Base-by-base conservation (phyloP, 371 early-diverging fungal species). In the Phascolomyces articulosus region DNA sequence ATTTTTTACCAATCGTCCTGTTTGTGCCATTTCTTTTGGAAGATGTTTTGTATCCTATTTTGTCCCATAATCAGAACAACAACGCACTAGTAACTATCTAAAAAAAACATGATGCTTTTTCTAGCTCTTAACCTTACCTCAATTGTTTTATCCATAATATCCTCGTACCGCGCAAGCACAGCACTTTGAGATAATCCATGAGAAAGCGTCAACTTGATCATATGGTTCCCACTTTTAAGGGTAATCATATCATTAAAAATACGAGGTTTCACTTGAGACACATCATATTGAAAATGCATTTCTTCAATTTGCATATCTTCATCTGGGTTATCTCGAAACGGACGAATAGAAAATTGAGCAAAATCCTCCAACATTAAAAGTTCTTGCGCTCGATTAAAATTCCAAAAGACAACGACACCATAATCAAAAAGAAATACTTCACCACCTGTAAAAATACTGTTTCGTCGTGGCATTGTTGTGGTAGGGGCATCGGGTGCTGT, bases 341-440 rank as follows among this genome's bases (percentile, higher is more conserved):
- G 72, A 21, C 71, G 72, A 34, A 79, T 66, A 0, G 72, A 78
- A 59, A 88, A 83, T 53, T 83, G 73, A 40, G 80, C 68, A n/a
- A 95, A 69, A 57, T 93, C 90, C n/a, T 81, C 79, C 62, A 97
- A 71, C 68, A 96, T 85, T 63, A 84, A 72, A 24, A 82, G 62
- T 72, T 97, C 98, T 65, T 96, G 94, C 28, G 83, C 84, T 60
- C 93, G 89, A n/a, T 87, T 87, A 69, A 98, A 90, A 38, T 96
- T 96, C 98, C 98, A 98, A 65, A 96, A 89, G 1, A 97, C 97
- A 2, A 94, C 92, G 8, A 96, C 96, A 27, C 98, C 96, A 70
- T 96, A 96, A 67, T 96, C 96, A 69, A 96, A 97, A 55, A 92
- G 77, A 64, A 93, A 93, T 13, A 92, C 74, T 68, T 93, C 93